phyloP scores from a whole-genome alignment of 2,329 filamentous ascomycete genomes.

The Eutypa lata region DNA sequence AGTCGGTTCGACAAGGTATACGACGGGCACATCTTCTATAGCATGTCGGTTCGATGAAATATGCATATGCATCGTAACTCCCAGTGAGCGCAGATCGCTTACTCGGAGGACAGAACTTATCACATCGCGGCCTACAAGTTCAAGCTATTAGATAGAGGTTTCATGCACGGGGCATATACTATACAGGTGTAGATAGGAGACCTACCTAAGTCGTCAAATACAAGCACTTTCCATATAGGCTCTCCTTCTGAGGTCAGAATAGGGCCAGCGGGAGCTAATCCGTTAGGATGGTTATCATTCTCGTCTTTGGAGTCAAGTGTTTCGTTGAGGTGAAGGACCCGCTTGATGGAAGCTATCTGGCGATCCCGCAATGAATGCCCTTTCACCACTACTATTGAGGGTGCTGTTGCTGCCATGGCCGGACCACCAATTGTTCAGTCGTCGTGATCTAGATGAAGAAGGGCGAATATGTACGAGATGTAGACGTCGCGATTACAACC shows the following conservation, averaged over 20 bases:
- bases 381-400: conserved; percentile 19
- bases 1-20: conserved; percentile 94
- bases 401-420: not conserved
- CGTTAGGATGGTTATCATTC: conserved; percentile 63
- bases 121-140: conserved; percentile 67
- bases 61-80: conserved; percentile 96
- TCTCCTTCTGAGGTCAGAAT: conserved; percentile 84
- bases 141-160: not conserved
- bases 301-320: conserved; percentile 56
- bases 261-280: conserved; percentile 67
- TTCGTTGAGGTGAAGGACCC: conserved; percentile 93
- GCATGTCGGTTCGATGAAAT: conserved; percentile 78
- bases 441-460: no score
- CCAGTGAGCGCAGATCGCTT: conserved; percentile 86
- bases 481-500: no score
- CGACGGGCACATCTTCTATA: conserved; percentile 93
- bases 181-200: not conserved
- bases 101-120: conserved; percentile 95
- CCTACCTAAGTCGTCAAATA: conserved; percentile 77
- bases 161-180: not conserved
- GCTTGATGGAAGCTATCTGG: conserved; percentile 75
- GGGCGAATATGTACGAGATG: no score
- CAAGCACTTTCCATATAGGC: conserved; percentile 95
- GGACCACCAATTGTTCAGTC: not conserved
- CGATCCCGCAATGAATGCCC: conserved; percentile 28